Base-by-base conservation (phyloP, 345 rosid genomes). In the Populus alba region DNA sequence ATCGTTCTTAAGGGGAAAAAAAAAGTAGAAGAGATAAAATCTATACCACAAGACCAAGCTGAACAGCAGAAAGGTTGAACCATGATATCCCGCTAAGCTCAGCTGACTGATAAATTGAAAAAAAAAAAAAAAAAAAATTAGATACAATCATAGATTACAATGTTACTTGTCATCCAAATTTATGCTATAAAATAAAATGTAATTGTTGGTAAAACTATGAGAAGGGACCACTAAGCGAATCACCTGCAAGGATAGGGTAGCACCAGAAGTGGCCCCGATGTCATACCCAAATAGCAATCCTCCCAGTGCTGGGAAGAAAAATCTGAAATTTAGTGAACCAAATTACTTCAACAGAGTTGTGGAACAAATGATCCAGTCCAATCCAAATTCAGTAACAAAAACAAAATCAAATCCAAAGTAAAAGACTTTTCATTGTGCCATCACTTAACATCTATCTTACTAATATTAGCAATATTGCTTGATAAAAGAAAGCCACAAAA, bases 181-280 rank as follows among this genome's bases (percentile, higher is more conserved):
- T 37, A 35, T 16, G 5, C 53, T 15, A 22, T 67, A 2, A 65
- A 57, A 70, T 27, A 49, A 67, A 38, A 62, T 27, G 55, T 18
- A 15, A 47, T 16, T 47, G 49, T 41, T 61, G 10, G 49, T 16
- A 37, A 73, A 57, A 66, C 41, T 35, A 65, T 23, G 37, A 51
- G 23, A 37, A 70, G 67, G n/a, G 76, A 51, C 7, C 37, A 71
- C 41, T 47, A 27, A 59, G 76, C 47, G 37, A 68, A 72, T 75
- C 73, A 91, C 97, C 99, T 96, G 97, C 83, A 93, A 81, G 18
- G 97, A 93, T 85, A 96, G 68, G 38, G 98, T 74, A 74, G 98
- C 98, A 68, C 99, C 98, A 13, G 97, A 93, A 47, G 97, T 96
- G 62, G 99, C 99, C 70, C 98, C 99, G 81, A 95, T 95, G 85